Evolutionary conservation across 306 rosid species (phyloP), one percentile per base, ranked within the genome.

Genomic region (Pyrus bretschneideri): DNA sequence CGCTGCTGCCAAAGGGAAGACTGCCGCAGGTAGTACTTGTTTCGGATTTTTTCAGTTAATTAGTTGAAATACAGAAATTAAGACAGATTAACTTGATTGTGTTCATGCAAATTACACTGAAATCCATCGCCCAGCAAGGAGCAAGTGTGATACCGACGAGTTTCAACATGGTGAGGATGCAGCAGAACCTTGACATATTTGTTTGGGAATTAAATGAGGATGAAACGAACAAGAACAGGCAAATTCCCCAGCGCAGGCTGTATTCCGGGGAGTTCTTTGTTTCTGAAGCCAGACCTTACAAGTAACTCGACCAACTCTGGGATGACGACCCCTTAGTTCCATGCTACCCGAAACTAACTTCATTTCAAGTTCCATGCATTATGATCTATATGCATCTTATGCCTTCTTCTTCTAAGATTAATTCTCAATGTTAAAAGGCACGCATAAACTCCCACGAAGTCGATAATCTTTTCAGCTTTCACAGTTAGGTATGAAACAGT

Each of bases 81-180:
- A 5, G 54, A 46, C 54, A n/a, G 23, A 57, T 57, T 3, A 57
- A 57, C 25, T n/a, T 57, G 21, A 11, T 4, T 60, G 1, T 60
- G 31, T 25, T 11, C 7, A 12, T 29, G 19, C 67, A 29, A n/a
- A 62, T 62, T n/a, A 54, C 54, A 71, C 75, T 71, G 33, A 71
- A 31, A 71, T 71, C 51, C 49, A 52, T 71, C 63, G 22, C 33
- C 31, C 76, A 72, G 40, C 87, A 79, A 81, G 90, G 89, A 27
- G 80, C 80, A 52, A 82, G 90, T 76, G 78, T 83, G 22, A 66
- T 84, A 75, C 84, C 71, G 10, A 88, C 76, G 72, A 88, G 90
- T 69, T 84, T 82, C 79, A 83, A 88, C 83, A 84, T 81, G 75
- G 87, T 83, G 76, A 84, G 89, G 84, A 90, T 88, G 87, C 84